phyloP scores from a whole-genome alignment of 352 stramenopile species.

The Phytophthora fragariaefolia region DNA sequence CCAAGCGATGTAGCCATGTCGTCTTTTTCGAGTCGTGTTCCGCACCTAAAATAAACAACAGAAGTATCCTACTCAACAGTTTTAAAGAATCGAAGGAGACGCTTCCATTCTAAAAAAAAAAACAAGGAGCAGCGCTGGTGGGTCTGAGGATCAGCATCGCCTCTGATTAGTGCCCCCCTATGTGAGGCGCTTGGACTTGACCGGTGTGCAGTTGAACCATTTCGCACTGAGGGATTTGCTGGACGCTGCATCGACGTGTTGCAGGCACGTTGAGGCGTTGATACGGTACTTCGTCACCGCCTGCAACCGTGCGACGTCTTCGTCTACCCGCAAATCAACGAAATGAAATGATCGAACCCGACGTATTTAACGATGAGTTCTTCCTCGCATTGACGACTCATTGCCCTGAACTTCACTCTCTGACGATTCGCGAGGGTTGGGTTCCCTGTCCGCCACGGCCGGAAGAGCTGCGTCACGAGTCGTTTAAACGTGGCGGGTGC shows the following conservation, averaged over 20 bases:
- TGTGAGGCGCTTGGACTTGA: slow-evolving; percentile 51
- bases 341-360: slow-evolving; percentile 69
- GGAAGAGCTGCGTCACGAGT: slow-evolving; percentile 23
- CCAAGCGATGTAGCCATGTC: too few relatives aligned
- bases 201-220: slow-evolving; percentile 46
- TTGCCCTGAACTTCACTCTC: slow-evolving; percentile 34
- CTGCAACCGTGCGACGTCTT: slow-evolving; percentile 51
- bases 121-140: slow-evolving; percentile 30
- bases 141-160: slow-evolving; percentile 43
- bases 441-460: slow-evolving; percentile 21
- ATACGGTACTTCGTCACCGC: slow-evolving; percentile 56
- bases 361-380: slow-evolving; percentile 60
- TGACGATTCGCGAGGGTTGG: slow-evolving; percentile 51
- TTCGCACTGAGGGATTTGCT: slow-evolving; percentile 49
- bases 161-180: slow-evolving; percentile 40
- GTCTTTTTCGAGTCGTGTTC: too few relatives aligned
- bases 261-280: slow-evolving; percentile 42
- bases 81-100: too few relatives aligned
- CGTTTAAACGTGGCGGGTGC: too few relatives aligned
- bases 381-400: slow-evolving; percentile 28
- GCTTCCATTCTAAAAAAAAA: too few relatives aligned
- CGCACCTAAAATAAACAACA: too few relatives aligned
- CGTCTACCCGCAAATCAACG: slow-evolving; percentile 63
- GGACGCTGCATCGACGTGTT: slow-evolving; percentile 38
- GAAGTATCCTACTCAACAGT: too few relatives aligned